Conservation (phyloP, 1,284 basidiomycete species). For the Limonomyces culmigenus region DNA sequence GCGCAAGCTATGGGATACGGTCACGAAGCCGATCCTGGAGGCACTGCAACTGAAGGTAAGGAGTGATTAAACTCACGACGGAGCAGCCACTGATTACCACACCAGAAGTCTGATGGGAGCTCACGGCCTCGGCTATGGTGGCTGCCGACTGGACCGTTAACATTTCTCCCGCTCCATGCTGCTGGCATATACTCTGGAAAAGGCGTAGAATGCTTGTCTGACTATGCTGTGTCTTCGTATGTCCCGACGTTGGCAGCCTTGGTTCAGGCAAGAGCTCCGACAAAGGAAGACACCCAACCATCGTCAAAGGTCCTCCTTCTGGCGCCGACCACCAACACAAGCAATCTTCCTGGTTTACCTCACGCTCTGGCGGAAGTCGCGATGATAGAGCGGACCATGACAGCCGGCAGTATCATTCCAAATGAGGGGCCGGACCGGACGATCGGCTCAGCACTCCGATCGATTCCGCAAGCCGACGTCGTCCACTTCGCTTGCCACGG, state of each 20-base stretch:
- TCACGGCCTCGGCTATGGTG: background rate
- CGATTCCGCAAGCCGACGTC: conserved; percentile 1
- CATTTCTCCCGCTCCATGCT: background rate
- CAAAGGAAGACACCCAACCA: background rate
- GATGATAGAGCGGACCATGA: background rate
- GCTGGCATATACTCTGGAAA: no score
- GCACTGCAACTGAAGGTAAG: no score
- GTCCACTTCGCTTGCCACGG: conserved; percentile 6
- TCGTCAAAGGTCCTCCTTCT: background rate
- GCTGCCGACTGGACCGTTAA: background rate
- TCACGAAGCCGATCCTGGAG: no score
- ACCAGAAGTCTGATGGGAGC: no score
- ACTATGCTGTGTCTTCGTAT: background rate
- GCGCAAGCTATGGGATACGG: no score
- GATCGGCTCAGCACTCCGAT: background rate
- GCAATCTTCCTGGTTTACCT: background rate
- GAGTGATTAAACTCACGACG: no score
- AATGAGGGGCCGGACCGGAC: no score
- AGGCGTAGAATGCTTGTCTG: background rate
- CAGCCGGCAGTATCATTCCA: no score
- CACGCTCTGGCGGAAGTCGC: background rate
- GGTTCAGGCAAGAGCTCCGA: background rate
- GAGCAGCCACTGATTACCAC: no score
- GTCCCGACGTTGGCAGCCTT: background rate
- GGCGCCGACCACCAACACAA: background rate